Conservation (phyloP, 371 early-diverging fungal genomes). For the Smittium mucronatum region DNA sequence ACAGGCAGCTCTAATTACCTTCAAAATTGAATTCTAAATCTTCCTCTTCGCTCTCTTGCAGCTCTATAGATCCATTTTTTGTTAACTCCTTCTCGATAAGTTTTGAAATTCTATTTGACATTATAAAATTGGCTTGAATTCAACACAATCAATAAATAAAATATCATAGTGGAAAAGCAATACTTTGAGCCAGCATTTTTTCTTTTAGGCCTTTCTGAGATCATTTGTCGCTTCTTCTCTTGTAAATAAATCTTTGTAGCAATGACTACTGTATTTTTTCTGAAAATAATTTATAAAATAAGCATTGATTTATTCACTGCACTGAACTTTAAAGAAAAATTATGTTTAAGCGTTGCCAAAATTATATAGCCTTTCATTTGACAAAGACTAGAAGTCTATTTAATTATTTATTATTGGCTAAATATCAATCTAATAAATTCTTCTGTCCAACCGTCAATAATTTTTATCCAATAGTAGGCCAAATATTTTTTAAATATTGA, state of each 20-base stretch:
- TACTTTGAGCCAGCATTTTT: background rate
- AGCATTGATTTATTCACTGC: background rate
- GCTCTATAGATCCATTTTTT: conserved; percentile 4
- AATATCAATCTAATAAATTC: background rate
- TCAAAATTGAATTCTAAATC: background rate
- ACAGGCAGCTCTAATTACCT: background rate
- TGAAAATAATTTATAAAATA: background rate
- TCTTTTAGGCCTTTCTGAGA: conserved; percentile 7
- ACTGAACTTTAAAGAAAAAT: background rate
- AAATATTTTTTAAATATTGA: too few relatives aligned
- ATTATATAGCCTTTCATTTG: background rate
- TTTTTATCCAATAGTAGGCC: too few relatives aligned
- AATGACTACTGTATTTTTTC: background rate
- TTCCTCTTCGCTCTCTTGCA: background rate
- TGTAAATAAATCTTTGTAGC: background rate
- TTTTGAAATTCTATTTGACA: background rate
- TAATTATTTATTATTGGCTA: background rate
- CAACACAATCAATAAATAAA: background rate
- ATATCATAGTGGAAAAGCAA: conserved; percentile 2
- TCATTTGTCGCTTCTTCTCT: too few relatives aligned
- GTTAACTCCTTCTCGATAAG: conserved; percentile 9
- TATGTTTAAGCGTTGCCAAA: background rate
- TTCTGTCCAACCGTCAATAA: too few relatives aligned
- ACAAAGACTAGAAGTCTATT: background rate
- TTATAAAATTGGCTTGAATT: background rate